phyloP scores from a whole-genome alignment of 1,139 yeast species.

The Pichia sp. region DNA sequence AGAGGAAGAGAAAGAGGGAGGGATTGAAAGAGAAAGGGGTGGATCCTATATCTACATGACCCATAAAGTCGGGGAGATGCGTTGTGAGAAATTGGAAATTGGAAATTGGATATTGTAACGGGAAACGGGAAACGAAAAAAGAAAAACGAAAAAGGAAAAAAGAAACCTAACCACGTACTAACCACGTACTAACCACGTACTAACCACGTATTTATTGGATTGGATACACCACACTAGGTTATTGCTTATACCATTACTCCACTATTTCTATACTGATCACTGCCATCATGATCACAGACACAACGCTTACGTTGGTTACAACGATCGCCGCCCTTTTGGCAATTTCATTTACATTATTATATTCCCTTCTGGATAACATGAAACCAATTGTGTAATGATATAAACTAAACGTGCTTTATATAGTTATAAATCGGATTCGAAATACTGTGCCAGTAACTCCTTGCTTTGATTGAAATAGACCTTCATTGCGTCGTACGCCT shows the following conservation, averaged over 20 bases:
- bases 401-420: background rate
- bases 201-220: too few species aligned
- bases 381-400: background rate
- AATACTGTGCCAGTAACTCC: conserved; percentile 51
- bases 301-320: background rate
- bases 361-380: background rate
- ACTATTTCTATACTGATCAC: background rate
- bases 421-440: conserved; percentile 32
- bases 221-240: too few species aligned
- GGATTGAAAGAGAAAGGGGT: background rate
- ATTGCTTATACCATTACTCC: too few species aligned
- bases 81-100: too few species aligned
- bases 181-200: too few species aligned
- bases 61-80: too few species aligned
- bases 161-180: too few species aligned
- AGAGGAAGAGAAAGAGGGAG: background rate
- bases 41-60: too few species aligned
- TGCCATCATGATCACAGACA: background rate
- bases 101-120: too few species aligned
- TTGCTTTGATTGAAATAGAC: conserved; percentile 52
- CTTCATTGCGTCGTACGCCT: conserved; percentile 54
- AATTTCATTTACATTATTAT: background rate
- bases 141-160: too few species aligned
- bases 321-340: background rate
- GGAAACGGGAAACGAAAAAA: too few species aligned